Conservation (phyloP, 2,329 filamentous ascomycete species). For the Colletotrichum sansevieriae region DNA sequence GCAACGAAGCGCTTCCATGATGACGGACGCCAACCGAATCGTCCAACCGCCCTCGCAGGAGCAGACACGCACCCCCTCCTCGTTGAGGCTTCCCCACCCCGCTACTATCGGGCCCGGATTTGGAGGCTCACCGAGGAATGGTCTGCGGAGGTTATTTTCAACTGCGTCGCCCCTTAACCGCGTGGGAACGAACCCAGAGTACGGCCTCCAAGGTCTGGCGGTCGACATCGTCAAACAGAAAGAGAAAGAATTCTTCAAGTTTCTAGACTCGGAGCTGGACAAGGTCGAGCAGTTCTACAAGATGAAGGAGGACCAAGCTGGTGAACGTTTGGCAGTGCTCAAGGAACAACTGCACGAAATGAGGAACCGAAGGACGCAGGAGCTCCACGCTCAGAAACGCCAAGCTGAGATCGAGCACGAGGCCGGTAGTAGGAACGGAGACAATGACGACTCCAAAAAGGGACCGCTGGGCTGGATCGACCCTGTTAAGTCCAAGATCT, state of each 20-base stretch:
- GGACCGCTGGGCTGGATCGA: conserved; percentile 59
- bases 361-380: conserved; percentile 83
- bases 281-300: conserved; percentile 95
- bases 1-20: conserved; percentile 54
- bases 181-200: conserved; percentile 54
- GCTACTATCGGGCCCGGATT: conserved; percentile 27
- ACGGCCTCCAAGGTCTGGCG: conserved; percentile 57
- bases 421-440: conserved; percentile 44
- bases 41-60: neutral
- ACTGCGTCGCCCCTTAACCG: conserved; percentile 52
- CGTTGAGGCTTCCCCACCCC: conserved; percentile 28
- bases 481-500: conserved; percentile 67
- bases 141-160: conserved; percentile 57
- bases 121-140: conserved; percentile 25
- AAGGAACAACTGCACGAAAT: conserved; percentile 92
- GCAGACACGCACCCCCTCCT: conserved; percentile 23
- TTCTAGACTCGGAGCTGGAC: conserved; percentile 85
- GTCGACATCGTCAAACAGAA: conserved; percentile 75
- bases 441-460: conserved; percentile 46
- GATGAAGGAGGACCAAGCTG: conserved; percentile 88
- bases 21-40: conserved; percentile 16
- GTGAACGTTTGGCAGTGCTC: conserved; percentile 76
- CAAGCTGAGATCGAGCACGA: conserved; percentile 49
- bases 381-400: conserved; percentile 66
- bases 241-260: conserved; percentile 88